Conservation (phyloP, 2,329 filamentous ascomycete genomes). For the Alternaria novae-zelandiae region DNA sequence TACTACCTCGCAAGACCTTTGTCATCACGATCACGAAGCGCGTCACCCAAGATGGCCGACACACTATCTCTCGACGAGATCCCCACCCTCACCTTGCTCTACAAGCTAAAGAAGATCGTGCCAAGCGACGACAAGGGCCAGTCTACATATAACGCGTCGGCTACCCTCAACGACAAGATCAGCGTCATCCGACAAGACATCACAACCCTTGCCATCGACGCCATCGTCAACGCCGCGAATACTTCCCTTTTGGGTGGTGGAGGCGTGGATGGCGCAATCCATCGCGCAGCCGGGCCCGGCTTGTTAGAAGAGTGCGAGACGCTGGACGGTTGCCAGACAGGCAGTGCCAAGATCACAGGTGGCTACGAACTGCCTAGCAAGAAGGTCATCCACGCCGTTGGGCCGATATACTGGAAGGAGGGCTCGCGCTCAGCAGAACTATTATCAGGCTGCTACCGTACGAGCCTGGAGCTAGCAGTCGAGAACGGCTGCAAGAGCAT, state of each 20-base stretch:
- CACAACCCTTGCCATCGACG: conserved; percentile 76
- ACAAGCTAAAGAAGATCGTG: conserved; percentile 62
- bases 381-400: conserved; percentile 89
- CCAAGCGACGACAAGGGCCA: conserved; percentile 21
- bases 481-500: conserved; percentile 70
- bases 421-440: conserved; percentile 50
- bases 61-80: conserved; percentile 59
- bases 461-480: conserved; percentile 74
- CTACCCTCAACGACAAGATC: conserved; percentile 68
- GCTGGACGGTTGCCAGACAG: conserved; percentile 76
- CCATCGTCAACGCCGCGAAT: conserved; percentile 95
- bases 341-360: conserved; percentile 80
- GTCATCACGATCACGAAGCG: background rate
- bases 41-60: conserved; percentile 4
- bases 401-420: conserved; percentile 71
- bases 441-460: conserved; percentile 71
- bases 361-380: conserved; percentile 78
- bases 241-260: conserved; percentile 78
- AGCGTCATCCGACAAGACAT: conserved; percentile 78
- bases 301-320: conserved; percentile 74
- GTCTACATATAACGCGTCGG: conserved; percentile 21
- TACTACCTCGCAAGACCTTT: conserved; percentile 31
- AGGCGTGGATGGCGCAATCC: conserved; percentile 82
- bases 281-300: conserved; percentile 74
- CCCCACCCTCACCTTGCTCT: conserved; percentile 69